Evolutionary conservation across 208 protist species (phyloP).

Genomic region (Tritrichomonas foetus): DNA sequence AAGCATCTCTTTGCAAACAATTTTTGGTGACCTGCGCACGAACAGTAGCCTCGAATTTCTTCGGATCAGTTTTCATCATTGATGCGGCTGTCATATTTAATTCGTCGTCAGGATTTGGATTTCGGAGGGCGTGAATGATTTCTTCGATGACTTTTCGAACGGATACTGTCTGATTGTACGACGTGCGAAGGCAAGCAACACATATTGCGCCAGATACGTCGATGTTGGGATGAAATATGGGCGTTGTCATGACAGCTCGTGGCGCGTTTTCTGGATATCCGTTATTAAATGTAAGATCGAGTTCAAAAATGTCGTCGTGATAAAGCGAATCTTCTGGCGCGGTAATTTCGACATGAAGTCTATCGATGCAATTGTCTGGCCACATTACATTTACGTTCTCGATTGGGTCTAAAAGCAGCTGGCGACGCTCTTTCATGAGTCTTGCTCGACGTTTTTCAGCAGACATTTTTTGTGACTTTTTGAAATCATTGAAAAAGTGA

Average conservation of each 20-base stretch:
- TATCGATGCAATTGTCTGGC: no score
- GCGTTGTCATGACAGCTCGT: background rate
- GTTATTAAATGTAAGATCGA: background rate
- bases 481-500: no score
- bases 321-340: background rate
- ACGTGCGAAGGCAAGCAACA: background rate
- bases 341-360: background rate
- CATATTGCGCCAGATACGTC: background rate
- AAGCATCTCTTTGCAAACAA: no score
- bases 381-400: no score
- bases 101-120: background rate
- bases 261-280: background rate
- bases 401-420: no score
- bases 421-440: no score
- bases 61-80: background rate
- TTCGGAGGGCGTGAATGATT: background rate
- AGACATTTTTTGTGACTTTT: no score
- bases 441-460: no score
- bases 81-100: background rate
- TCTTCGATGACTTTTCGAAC: background rate
- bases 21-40: no score
- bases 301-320: background rate
- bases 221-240: background rate
- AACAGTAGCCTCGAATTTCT: background rate
- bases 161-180: background rate